Evolutionary conservation across 1,284 basidiomycete species (phyloP), one percentile per base, ranked within the genome.

Genomic region (Ceratorhiza oryzae-sativae): DNA sequence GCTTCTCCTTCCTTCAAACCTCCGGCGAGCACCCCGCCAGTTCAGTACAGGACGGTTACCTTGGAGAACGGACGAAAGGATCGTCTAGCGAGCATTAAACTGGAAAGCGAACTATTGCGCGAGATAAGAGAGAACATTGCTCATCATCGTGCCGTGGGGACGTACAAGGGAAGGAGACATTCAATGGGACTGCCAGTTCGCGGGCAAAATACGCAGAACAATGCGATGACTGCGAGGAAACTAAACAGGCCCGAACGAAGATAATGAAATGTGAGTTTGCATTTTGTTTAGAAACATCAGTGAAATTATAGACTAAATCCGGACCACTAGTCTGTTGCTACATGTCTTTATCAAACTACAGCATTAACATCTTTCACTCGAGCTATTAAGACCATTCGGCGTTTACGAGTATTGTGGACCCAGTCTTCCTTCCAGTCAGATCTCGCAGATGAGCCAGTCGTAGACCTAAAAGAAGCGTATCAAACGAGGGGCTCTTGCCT

Each of bases 131-230:
- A 94, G 78, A 95, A 96, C 79, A 94, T 97, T 80, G 89, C 88
- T 9, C 95, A 95, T 80, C 90, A 95, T 80, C 84, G 93, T 74
- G 90, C 90, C 84, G 94, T 97, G 80, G 94, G 95, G 59, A 93
- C 88, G 77, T 94, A 95, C 79, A 88, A 91, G 71, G 94, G 94
- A 41, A 86, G 88, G 81, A 84, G 94, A 78, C 94, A 97, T 78
- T 93, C 93, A 1, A 92, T 93, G 88, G 88, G 90, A 73, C 81
- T 95, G 48, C 95, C 95, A 0, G 94, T 97, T 72, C 86, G 94
- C 78, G 94, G 94, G 65, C 94, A 97, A 82, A 90, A 91, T 74
- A 97, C 95, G 3, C 89, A 90, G 80, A 89, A 86, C 62, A 97
- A 97, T 77, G 93, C 92, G 62, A 87, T 85, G 81, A 95, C 92